A percentile compares a stretch with the other conserved stretches of the same genome.
phyloP scores from a whole-genome alignment of 177 flowering plant species.

The Viscum album region DNA sequence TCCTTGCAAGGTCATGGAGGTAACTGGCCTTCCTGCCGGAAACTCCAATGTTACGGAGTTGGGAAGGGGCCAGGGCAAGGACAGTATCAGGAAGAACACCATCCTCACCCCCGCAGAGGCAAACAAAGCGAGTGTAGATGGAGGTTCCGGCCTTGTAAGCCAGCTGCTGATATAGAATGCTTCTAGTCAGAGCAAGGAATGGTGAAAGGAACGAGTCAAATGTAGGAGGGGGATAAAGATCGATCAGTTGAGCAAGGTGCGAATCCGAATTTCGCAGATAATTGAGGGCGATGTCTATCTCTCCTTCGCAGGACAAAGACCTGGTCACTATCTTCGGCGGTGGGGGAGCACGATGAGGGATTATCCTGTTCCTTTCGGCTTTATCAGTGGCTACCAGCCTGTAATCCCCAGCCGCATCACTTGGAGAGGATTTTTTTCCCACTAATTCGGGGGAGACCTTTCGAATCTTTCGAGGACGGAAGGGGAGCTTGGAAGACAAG shows the following conservation, averaged over 20 bases:
- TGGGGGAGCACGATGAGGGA: constrained; percentile 14
- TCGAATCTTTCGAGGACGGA: constrained; percentile 67
- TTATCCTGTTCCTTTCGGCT: constrained; percentile 6
- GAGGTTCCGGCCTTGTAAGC: constrained; percentile 86
- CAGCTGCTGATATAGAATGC: constrained; percentile 87
- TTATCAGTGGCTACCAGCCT: background rate
- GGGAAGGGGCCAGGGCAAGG: constrained; percentile 45
- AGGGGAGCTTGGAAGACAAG: constrained; percentile 50
- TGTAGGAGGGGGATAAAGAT: constrained; percentile 46
- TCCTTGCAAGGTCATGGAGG: constrained; percentile 76
- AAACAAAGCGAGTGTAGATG: constrained; percentile 67
- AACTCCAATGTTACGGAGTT: constrained; percentile 81
- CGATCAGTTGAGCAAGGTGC: constrained; percentile 44
- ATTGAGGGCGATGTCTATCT: constrained; percentile 46
- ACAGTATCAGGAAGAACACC: constrained; percentile 58
- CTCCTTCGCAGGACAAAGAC: constrained; percentile 48
- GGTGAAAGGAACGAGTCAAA: constrained; percentile 62
- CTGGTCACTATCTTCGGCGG: constrained; percentile 23
- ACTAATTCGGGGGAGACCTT: constrained; percentile 35
- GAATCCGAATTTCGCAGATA: constrained; percentile 66
- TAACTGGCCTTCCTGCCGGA: constrained; percentile 87
- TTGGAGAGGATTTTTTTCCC: constrained; percentile 11
- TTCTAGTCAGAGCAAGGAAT: constrained; percentile 62
- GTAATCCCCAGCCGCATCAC: constrained; percentile 4
- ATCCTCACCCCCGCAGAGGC: constrained; percentile 72